Evolutionary conservation across 2,329 filamentous ascomycete species (phyloP).

Genomic region (Cadophora luteo-olivacea): DNA sequence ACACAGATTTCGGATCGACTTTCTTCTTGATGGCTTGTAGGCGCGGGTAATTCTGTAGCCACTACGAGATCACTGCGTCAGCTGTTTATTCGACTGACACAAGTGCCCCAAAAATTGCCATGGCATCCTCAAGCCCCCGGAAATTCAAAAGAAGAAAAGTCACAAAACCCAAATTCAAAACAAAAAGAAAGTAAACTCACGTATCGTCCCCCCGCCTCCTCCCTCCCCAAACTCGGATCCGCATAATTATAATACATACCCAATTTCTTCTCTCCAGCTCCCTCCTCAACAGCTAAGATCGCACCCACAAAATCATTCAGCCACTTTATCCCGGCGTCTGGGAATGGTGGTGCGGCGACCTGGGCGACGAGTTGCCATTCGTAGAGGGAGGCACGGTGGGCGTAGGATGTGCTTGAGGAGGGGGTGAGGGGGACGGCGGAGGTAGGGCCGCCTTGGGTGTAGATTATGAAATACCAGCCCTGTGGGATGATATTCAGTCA

Average conservation of each 20-base stretch:
- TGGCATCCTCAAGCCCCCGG: too few species aligned
- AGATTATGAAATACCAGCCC: constrained; percentile 30
- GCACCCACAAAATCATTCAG: constrained; percentile 11
- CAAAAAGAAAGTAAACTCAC: neutral
- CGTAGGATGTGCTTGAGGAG: constrained; percentile 29
- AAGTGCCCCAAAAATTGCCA: too few species aligned
- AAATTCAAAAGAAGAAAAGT: too few species aligned
- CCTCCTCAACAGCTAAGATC: neutral
- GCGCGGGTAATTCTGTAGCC: constrained; percentile 28
- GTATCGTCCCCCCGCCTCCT: constrained; percentile 26
- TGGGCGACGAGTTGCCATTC: constrained; percentile 33
- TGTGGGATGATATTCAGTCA: constrained; percentile 6
- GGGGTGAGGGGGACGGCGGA: constrained; percentile 21
- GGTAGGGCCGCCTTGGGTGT: constrained; percentile 29
- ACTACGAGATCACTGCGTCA: constrained; percentile 1
- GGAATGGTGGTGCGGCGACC: constrained; percentile 17
- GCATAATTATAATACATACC: constrained; percentile 36
- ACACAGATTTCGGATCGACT: constrained; percentile 27
- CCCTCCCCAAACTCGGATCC: constrained; percentile 27
- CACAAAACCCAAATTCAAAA: neutral
- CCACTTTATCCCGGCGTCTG: constrained; percentile 4
- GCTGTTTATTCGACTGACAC: too few species aligned
- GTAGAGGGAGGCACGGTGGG: constrained; percentile 30
- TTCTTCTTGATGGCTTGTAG: constrained; percentile 27
- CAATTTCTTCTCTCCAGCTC: constrained; percentile 9